Base-by-base conservation (phyloP, 768 basidiomycete genomes). In the Phaeotremella fagi region DNA sequence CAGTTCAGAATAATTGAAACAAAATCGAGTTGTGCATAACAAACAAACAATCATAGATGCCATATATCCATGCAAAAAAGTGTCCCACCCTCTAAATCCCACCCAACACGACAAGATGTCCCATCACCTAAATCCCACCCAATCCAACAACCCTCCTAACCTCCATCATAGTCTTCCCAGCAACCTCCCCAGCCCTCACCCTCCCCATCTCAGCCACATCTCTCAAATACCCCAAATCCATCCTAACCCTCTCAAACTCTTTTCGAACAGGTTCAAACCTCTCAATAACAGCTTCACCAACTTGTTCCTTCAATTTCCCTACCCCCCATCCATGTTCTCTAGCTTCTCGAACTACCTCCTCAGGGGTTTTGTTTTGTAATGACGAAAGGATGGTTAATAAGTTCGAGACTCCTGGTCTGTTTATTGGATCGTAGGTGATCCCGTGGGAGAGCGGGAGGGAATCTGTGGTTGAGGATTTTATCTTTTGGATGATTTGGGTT, bases 401-500 rank as follows among this genome's bases (percentile, higher is more conserved):
- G 63, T 92, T 95, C 1, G 87, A 82, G 1, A 86, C 81, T 3
- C 91, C 94, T 0, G 90, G 89, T 6, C 90, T 83, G n/a, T 73
- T 68, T 1, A 75, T 74, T 0, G 91, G 89, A 68, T 95, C 89
- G 61, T 84, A 97, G 0, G 85, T 84, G 37, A 95, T 82, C 2
- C 83, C 83, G 22, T 11, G 6, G 6, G 38, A 41, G 0, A 71
- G 71, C 1, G 54, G 48, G 11, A 80, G 80, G 0, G 89, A 87
- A 72, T 97, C 94, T 0, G 92, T 97, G 1, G 91, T 86, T 1
- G 92, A 87, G 4, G 79, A 76, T 18, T 84, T 83, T 52, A 97
- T 80, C 71, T 94, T 95, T 23, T 78, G 66, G 42, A 71, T 68
- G 41, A 94, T 88, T 65, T 81, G 74, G 1, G 75, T 61, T 9